Conservation (phyloP, 805 yeast genomes). For the Wickerhamiella spandovensis region DNA sequence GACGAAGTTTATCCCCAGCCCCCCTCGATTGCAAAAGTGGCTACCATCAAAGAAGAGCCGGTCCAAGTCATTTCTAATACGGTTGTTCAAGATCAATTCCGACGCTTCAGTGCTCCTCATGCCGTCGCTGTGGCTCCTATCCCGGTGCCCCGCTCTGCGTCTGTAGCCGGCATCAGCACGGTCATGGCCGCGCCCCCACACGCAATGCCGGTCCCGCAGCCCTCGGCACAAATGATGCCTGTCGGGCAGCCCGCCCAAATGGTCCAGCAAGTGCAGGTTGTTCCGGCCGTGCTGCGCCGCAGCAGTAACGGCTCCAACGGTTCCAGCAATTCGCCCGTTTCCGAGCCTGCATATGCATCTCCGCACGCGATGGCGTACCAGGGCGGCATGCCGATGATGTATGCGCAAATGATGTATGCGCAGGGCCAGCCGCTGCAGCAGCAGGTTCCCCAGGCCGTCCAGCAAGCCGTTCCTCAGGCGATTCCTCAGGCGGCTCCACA, state of each 20-base stretch:
- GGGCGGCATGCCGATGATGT: neutral
- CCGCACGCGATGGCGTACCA: neutral
- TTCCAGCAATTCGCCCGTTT: neutral
- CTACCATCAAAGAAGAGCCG: neutral
- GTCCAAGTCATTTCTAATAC: neutral
- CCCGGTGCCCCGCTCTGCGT: neutral
- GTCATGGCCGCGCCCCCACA: neutral
- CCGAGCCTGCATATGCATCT: neutral
- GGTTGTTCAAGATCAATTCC: neutral
- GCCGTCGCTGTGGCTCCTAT: neutral
- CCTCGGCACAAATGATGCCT: neutral
- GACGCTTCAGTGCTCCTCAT: neutral
- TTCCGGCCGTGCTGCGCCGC: neutral
- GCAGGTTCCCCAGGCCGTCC: neutral
- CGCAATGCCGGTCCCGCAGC: neutral
- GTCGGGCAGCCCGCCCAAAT: neutral
- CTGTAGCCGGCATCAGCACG: neutral
- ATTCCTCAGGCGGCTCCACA: too few relatives aligned
- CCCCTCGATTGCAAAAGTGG: neutral
- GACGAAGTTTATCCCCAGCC: neutral
- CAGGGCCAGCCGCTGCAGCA: conserved; percentile 1
- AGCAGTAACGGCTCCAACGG: neutral
- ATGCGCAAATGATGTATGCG: neutral
- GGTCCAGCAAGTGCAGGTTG: neutral
- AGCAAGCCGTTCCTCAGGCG: too few relatives aligned